These are phyloP conservation scores for Aspergillus sp. DNA, from an alignment of 2,329 filamentous ascomycete genomes.

Conservation along the genomic window DNA sequence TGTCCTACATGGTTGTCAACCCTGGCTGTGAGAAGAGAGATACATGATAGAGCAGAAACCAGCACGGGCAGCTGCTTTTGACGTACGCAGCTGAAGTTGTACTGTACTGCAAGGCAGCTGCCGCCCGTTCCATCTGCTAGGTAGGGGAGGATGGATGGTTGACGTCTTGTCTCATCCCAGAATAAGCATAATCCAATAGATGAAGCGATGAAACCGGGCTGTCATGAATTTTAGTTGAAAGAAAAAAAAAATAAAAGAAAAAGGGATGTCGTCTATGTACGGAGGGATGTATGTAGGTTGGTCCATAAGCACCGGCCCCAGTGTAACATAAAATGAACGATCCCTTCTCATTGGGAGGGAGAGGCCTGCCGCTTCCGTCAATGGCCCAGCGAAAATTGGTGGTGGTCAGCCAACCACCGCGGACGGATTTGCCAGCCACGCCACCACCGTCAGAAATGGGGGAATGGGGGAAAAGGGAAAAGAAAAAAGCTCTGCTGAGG, in stretches of 20 bases:
- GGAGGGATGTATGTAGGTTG: neutral
- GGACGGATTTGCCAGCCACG: conserved; percentile 21
- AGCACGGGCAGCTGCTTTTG: neutral
- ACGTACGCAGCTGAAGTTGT: conserved; percentile 8
- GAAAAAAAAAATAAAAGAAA: neutral
- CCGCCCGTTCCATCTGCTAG: too few species aligned
- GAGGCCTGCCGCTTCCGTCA: conserved; percentile 3
- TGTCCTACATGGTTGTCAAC: conserved; percentile 6
- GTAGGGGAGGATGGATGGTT: neutral
- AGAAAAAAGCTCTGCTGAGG: conserved; percentile 1
- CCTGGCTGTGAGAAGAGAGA: neutral
- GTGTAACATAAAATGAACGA: neutral
- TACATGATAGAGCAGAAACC: neutral
- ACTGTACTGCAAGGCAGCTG: neutral
- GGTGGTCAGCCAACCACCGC: conserved; percentile 22
- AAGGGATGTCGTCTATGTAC: neutral
- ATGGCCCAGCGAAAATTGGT: conserved; percentile 7
- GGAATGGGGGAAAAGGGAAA: neutral
- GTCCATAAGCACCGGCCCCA: neutral
- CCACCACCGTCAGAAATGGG: conserved; percentile 9
- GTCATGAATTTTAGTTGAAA: neutral
- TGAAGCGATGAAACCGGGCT: neutral
- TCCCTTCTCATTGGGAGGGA: conserved; percentile 1
- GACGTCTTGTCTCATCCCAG: neutral
- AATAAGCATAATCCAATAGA: conserved; percentile 5